Base-by-base conservation (phyloP, 2,329 filamentous ascomycete genomes). In the Zasmidium citrigriseum region DNA sequence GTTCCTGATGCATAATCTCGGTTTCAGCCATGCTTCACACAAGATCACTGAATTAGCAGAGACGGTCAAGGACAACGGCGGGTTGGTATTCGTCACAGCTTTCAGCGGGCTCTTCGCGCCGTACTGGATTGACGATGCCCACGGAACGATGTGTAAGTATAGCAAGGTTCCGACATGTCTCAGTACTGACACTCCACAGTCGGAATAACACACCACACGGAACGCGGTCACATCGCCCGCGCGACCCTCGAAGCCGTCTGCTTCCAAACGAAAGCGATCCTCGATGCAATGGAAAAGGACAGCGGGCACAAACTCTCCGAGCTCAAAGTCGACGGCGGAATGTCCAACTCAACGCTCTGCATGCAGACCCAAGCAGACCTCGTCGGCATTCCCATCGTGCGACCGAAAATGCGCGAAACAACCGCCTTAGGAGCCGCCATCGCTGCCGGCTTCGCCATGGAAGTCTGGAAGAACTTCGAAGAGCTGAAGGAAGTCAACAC, bases 281-380 rank as follows among this genome's bases (percentile, higher is more conserved):
- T 96, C 20, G 88, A 95, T 70, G 91, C 92, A 61, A 96, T 96
- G 92, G 90, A 90, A 70, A 86, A 88, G 68, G 92, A 96, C 76
- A 92, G 88, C 54, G 87, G 87, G 25, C 87, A 93, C 72, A 85
- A 86, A 64, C 83, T 96, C 25, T 82, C 85, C 58, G 85, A 87
- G 64, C 81, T 96, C 46, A 88, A 90, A 38, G 92, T 96, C 46
- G 92, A 96, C 70, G 92, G 92, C 58, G 92, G 92, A 58, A 90
- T 96, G 82, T 91, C 88, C 69, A 93, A 91, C 76, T 93, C 90
- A 12, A 89, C 93, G 72, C 82, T 96, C 58, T 91, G 88, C 77
- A 96, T 96, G 92, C 91, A 89, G 75, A 91, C 89, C 7, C 92
- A 96, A 82, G 89, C 92, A 63, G 89, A 96, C 76, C 84, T 96